These are phyloP conservation scores for Chytridium lagenaria DNA, from an alignment of 371 early-diverging fungal species.

Conservation along the genomic window DNA sequence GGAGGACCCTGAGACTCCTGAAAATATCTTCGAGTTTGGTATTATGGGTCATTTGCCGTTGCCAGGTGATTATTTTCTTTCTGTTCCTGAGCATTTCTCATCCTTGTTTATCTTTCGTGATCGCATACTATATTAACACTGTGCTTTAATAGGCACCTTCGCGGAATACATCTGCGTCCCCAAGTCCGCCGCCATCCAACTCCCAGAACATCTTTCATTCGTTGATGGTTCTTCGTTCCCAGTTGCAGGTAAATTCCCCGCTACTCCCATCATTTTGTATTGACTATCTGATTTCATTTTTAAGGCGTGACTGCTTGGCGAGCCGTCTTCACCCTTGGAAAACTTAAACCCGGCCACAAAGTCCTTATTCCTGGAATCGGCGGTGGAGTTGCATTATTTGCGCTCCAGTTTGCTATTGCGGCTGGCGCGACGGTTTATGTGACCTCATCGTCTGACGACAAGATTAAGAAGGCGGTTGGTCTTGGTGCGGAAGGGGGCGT, in stretches of 20 bases:
- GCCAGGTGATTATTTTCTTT: conserved; percentile 43
- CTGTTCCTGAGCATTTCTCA: neutral
- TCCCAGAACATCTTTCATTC: conserved; percentile 64
- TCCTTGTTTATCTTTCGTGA: too few species aligned
- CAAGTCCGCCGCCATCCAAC: conserved; percentile 41
- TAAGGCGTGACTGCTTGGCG: conserved; percentile 68
- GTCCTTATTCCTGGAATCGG: conserved; percentile 78
- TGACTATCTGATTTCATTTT: too few species aligned
- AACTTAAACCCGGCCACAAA: conserved; percentile 61
- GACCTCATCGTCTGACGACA: conserved; percentile 68
- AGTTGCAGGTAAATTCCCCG: conserved; percentile 53
- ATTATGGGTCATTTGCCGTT: conserved; percentile 65
- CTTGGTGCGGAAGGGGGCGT: conserved; percentile 75
- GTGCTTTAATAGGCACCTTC: conserved; percentile 66
- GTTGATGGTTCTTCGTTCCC: conserved; percentile 76
- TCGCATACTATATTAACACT: too few species aligned
- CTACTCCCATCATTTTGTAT: too few species aligned
- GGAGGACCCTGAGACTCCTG: conserved; percentile 65
- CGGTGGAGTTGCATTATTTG: conserved; percentile 77
- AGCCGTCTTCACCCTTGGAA: conserved; percentile 51
- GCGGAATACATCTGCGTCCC: conserved; percentile 63
- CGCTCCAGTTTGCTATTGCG: conserved; percentile 71
- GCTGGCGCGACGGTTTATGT: conserved; percentile 75
- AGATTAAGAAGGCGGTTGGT: conserved; percentile 65
- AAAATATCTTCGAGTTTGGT: conserved; percentile 55